Base-by-base conservation (phyloP, 2,329 filamentous ascomycete species). In the Curvularia hawaiiensis region DNA sequence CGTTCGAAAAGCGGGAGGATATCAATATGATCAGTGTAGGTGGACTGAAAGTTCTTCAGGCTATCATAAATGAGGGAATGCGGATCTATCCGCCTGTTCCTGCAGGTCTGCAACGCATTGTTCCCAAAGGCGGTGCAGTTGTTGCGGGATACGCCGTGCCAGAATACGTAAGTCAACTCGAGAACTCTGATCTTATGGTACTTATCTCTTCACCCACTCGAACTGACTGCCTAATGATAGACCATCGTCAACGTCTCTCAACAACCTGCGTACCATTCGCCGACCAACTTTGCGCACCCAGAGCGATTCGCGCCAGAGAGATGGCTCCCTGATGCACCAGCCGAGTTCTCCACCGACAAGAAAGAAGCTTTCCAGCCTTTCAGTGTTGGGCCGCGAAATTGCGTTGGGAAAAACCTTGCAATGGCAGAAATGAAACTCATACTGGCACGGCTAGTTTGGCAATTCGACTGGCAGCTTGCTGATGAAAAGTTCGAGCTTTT, bases 351-450 rank as follows among this genome's bases (percentile, higher is more conserved):
- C 1, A 54, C 54, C 3, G 76, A 78, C 22, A 66, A 65, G 6
- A 63, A 61, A 24, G 68, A 69, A 3, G 69, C 56, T 0, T 64
- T 76, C 11, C 66, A 74, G 39, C 70, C 75, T 2, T 65, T 67
- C 31, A 50, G 41, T 8, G 18, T 52, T 3, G 61, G 63, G 2
- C 61, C 61, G 8, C 50, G 61, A 2, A 60, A 58, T 8, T 67
- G 63, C 18, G 51, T 67, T 1, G 65, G 65, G n/a, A 52, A 56
- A 26, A 64, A 64, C 43, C 64, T 79, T 18, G 77, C 77, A 0
- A 73, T 72, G 43, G 67, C 69, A 10, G 76, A 79, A 59, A 71
- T 78, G 61, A 64, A 71, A 2, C 52, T 79, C 5, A 72, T 79
- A 8, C 43, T 78, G 12, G 68, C 75, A 2, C 75, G 76, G 47